A percentile compares a stretch with the other conserved stretches of the same genome.
Evolutionary conservation across 1,284 basidiomycete species (phyloP).

Genomic region (Irpex sp.): DNA sequence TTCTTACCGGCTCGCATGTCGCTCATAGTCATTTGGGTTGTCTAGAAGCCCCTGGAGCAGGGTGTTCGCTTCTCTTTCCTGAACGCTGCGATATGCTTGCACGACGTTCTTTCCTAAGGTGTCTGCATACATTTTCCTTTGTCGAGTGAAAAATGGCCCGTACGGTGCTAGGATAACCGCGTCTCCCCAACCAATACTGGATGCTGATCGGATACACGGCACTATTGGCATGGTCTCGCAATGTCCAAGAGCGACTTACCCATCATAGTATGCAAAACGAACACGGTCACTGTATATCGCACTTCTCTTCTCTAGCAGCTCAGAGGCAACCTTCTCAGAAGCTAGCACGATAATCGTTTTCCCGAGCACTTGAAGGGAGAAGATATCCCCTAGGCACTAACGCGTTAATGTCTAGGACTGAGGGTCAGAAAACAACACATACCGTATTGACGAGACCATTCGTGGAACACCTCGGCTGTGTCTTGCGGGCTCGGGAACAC

Average conservation of each 20-base stretch:
- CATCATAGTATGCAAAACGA: constrained; percentile 13
- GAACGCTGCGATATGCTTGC: constrained; percentile 8
- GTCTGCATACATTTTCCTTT: constrained; percentile 16
- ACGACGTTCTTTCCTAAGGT: constrained; percentile 11
- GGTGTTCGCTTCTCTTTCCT: constrained; percentile 9
- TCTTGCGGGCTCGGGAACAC: not conserved
- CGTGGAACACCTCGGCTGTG: constrained; percentile 2
- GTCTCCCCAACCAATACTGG: constrained; percentile 12
- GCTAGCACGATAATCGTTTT: constrained; percentile 29
- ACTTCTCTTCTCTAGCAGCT: constrained; percentile 31
- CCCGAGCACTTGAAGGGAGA: constrained; percentile 28
- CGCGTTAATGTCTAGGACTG: not conserved
- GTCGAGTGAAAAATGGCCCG: constrained; percentile 7
- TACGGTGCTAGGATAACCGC: constrained; percentile 9
- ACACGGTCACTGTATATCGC: constrained; percentile 30
- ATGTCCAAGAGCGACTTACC: constrained; percentile 5
- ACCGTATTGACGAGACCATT: constrained; percentile 7
- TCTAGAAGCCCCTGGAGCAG: constrained; percentile 7
- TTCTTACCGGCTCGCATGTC: not conserved
- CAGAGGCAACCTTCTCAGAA: constrained; percentile 23
- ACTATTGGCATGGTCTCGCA: too few species aligned
- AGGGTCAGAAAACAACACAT: not conserved
- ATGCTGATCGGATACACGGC: too few species aligned
- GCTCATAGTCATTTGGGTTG: not conserved
- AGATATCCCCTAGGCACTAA: constrained; percentile 22